A percentile compares a stretch with the other conserved stretches of the same genome.
phyloP scores from a whole-genome alignment of 2,329 filamentous ascomycete genomes.

The Pyrenophora teres region DNA sequence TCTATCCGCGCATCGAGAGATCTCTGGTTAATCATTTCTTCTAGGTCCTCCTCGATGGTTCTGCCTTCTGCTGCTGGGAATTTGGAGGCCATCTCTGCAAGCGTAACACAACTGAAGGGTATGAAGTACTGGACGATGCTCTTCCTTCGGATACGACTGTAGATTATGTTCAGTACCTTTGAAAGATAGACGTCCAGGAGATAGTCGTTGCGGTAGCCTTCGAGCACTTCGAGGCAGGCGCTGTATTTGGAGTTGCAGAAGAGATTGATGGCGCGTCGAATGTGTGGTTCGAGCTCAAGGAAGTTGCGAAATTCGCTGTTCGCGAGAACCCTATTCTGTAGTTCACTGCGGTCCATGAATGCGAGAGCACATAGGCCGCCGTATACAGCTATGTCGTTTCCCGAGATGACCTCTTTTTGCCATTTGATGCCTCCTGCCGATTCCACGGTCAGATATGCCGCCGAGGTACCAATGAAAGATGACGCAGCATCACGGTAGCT shows the following conservation, averaged over 20 bases:
- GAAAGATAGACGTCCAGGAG: conserved; percentile 87
- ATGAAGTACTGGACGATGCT: conserved; percentile 92
- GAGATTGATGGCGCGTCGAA: conserved; percentile 85
- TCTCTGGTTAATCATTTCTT: conserved; percentile 74
- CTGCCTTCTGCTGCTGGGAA: conserved; percentile 64
- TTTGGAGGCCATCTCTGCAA: conserved; percentile 75
- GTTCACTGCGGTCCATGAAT: conserved; percentile 78
- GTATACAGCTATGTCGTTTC: conserved; percentile 90
- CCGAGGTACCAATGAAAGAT: conserved; percentile 69
- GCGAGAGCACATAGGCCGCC: conserved; percentile 89
- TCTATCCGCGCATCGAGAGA: conserved; percentile 81
- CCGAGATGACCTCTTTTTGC: conserved; percentile 73
- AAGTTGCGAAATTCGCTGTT: conserved; percentile 86
- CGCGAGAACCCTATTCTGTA: conserved; percentile 78
- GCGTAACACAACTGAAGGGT: conserved; percentile 84
- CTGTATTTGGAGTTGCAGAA: conserved; percentile 93
- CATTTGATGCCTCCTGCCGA: conserved; percentile 56
- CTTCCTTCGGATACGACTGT: conserved; percentile 78
- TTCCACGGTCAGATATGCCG: conserved; percentile 50
- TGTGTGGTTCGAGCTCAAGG: conserved; percentile 89
- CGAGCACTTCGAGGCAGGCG: conserved; percentile 79
- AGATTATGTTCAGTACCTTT: conserved; percentile 71
- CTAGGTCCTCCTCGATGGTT: conserved; percentile 72
- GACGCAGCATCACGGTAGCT: conserved; percentile 71
- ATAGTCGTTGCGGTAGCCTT: conserved; percentile 82